Percentiles rank a stretch among this genome's conserved stretches.
These are phyloP conservation scores for Hanseniaspora uvarum DNA, from an alignment of 1,139 yeast genomes.

Conservation along the genomic window DNA sequence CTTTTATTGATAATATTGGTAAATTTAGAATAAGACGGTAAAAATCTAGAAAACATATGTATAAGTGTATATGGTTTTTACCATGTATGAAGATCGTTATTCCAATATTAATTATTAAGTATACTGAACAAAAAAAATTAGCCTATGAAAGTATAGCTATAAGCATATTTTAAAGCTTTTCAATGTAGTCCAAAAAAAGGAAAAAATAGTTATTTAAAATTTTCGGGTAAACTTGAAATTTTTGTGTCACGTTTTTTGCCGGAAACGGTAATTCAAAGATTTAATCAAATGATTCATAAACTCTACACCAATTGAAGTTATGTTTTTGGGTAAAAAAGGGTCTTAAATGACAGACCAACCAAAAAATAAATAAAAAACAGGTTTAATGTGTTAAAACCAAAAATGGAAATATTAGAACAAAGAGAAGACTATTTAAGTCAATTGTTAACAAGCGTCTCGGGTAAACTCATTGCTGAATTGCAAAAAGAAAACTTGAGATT, in stretches of 20 bases:
- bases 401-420: neutral
- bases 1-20: neutral
- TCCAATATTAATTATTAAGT: too few species aligned
- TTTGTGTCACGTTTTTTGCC: neutral
- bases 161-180: neutral
- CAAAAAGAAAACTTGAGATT: conserved; percentile 8
- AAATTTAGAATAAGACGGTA: neutral
- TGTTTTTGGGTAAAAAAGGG: neutral
- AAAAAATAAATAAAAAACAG: too few species aligned
- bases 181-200: neutral
- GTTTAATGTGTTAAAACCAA: too few species aligned
- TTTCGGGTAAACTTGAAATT: neutral
- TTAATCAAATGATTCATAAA: neutral
- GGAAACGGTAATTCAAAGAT: neutral
- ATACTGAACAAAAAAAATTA: neutral
- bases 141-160: neutral
- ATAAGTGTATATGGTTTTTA: neutral
- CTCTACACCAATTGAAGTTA: too few species aligned
- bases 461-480: conserved; percentile 7
- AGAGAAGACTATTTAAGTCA: neutral
- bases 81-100: too few species aligned
- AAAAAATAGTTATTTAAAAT: neutral
- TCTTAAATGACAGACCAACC: neutral
- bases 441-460: conserved; percentile 1
- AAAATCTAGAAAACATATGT: neutral